Percentiles rank a stretch among this genome's conserved stretches.
Conservation (phyloP, 192 early-diverging fungal genomes). For the Backusella australiensis region DNA sequence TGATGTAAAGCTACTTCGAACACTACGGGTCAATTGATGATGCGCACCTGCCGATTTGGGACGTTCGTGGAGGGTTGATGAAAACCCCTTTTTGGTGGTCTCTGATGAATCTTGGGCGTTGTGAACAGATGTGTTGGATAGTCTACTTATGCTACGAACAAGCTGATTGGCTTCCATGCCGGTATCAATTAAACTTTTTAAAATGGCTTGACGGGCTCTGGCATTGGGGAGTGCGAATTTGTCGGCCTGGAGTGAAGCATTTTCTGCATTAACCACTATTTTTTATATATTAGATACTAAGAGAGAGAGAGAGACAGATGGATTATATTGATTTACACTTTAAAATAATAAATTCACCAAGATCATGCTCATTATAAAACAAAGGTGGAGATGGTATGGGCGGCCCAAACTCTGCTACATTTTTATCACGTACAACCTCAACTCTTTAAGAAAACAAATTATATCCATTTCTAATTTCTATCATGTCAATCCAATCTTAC, state of each 20-base stretch:
- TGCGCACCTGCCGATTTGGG: conserved; percentile 15
- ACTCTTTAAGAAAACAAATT: conserved; percentile 24
- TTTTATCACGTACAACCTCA: conserved; percentile 36
- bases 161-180: neutral
- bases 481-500: conserved; percentile 12
- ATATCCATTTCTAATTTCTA: neutral
- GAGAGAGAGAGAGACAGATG: too few relatives aligned
- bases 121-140: conserved; percentile 33
- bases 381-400: conserved; percentile 44
- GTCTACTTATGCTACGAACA: neutral
- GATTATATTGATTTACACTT: conserved; percentile 26
- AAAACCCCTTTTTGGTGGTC: conserved; percentile 35
- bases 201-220: conserved; percentile 39
- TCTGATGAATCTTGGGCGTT: conserved; percentile 4
- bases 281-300: neutral
- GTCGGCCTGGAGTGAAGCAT: conserved; percentile 50
- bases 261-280: conserved; percentile 50
- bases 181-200: conserved; percentile 10
- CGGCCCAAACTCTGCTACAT: conserved; percentile 53
- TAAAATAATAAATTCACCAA: conserved; percentile 39
- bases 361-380: conserved; percentile 34
- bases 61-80: conserved; percentile 32
- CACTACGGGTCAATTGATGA: neutral
- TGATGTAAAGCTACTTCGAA: neutral
- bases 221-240: conserved; percentile 43